Evolutionary conservation across 768 basidiomycete genomes (phyloP).

Genomic region (Mycena pura): DNA sequence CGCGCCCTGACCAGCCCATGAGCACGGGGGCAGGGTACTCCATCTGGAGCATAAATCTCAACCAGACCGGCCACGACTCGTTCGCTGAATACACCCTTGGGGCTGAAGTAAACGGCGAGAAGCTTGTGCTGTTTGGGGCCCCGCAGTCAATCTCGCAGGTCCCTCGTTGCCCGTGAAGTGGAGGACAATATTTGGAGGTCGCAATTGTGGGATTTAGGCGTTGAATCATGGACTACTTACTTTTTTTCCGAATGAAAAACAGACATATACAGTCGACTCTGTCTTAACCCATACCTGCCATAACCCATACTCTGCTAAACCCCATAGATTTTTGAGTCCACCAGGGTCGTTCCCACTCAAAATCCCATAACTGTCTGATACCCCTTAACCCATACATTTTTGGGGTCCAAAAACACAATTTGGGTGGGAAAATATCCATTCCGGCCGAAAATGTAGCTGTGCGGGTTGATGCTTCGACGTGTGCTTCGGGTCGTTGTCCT

Average conservation of each 20-base stretch:
- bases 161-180: constrained; percentile 6
- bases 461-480: too few relatives aligned
- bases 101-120: constrained; percentile 6
- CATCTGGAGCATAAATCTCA: constrained; percentile 15
- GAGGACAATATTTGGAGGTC: constrained; percentile 3
- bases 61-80: neutral
- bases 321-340: too few relatives aligned
- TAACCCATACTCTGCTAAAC: too few relatives aligned
- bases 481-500: neutral
- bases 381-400: too few relatives aligned
- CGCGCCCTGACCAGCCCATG: constrained; percentile 4
- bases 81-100: constrained; percentile 5
- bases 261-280: too few relatives aligned
- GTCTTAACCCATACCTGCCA: too few relatives aligned
- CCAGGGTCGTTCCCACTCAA: too few relatives aligned
- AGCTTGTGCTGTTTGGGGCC: constrained; percentile 8
- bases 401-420: too few relatives aligned
- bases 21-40: neutral
- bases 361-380: too few relatives aligned
- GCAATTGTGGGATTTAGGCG: constrained; percentile 1
- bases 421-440: too few relatives aligned
- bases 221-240: constrained; percentile 7
- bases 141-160: constrained; percentile 6
- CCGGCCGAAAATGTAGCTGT: too few relatives aligned
- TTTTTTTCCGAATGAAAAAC: constrained; percentile 10